phyloP scores from a whole-genome alignment of 2,329 filamentous ascomycete species.

The Claviceps pazoutovae region DNA sequence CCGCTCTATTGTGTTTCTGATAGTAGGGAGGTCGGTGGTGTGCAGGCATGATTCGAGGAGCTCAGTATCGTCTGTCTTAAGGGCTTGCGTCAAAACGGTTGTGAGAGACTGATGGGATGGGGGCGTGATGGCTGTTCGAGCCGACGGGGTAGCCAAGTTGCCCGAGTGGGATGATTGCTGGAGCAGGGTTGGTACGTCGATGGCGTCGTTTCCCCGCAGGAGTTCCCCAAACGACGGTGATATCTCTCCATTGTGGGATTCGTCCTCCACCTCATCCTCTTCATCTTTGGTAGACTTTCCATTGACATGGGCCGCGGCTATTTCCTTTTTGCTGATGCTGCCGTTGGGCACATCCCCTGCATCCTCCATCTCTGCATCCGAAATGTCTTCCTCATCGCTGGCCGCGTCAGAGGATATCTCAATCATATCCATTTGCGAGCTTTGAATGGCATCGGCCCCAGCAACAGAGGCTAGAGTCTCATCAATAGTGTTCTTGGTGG shows the following conservation, averaged over 20 bases:
- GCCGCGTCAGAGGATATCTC: constrained; percentile 44
- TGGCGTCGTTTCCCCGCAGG: constrained; percentile 56
- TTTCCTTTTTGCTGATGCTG: constrained; percentile 3
- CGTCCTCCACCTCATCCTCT: constrained; percentile 17
- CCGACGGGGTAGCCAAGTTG: constrained; percentile 24
- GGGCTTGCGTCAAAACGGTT: constrained; percentile 84
- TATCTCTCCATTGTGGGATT: constrained; percentile 33
- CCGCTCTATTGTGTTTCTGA: constrained; percentile 80
- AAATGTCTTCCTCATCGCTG: constrained; percentile 31
- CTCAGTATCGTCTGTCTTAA: constrained; percentile 79
- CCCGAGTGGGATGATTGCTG: constrained; percentile 22
- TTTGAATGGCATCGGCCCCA: constrained; percentile 24
- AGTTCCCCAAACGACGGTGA: constrained; percentile 77
- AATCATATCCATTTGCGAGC: constrained; percentile 30
- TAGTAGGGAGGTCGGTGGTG: constrained; percentile 58
- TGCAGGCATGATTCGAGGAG: constrained; percentile 89
- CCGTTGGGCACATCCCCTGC: constrained; percentile 9
- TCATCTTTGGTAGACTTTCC: constrained; percentile 11
- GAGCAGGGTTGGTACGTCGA: constrained; percentile 58
- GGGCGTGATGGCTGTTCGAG: constrained; percentile 37
- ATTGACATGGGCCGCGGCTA: constrained; percentile 11
- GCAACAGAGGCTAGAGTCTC: constrained; percentile 44
- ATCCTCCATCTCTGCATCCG: constrained; percentile 18
- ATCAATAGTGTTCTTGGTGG: constrained; percentile 38
- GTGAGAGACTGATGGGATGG: constrained; percentile 70